Base-by-base conservation (phyloP, 164 flowering plant genomes). In the Aristolochia contorta region DNA sequence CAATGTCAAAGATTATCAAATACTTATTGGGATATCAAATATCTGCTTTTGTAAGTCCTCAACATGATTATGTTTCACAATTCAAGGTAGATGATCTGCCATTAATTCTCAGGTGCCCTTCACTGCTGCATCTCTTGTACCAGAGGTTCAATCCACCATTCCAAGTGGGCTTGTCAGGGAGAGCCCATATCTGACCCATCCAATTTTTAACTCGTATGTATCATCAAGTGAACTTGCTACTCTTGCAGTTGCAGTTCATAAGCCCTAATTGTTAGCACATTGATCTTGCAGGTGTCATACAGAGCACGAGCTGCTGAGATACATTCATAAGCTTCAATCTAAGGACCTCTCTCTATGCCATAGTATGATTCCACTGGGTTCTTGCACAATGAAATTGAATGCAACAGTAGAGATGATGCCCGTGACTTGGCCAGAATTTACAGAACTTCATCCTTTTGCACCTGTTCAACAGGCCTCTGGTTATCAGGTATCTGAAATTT, bases 321-420 rank as follows among this genome's bases (percentile, higher is more conserved):
- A 93, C 78, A 43, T 93, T 50, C 77, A 79, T 47, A 79, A 58
- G 74, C 70, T 93, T 37, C 97, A 93, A 58, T 67, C 97, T 10
- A 93, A 85, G 71, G 99, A 93, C 77, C 87, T 93, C 25, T 93
- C 99, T 4, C 69, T 93, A 49, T 93, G 99, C 81, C 97, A 93
- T 74, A 90, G 99, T 72, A 93, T 93, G 99, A 93, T 93, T 80
- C 99, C 99, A 2, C 67, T 93, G 79, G 99, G 99, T 54, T 93
- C 99, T 65, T 93, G 99, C 61, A 93, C 99, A 32, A 93, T 93
- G 99, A 93, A 93, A 65, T 60, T 93, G 77, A 93, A 93, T 74
- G 99, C 97, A 55, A 90, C 99, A 12, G 80, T 76, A 21, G 99
- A 93, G 68, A 93, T 93, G 99, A 93, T 90, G 85, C 99, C 99